These are phyloP conservation scores for Mortierella sp. DNA, from an alignment of 371 early-diverging fungal species.

Conservation along the genomic window DNA sequence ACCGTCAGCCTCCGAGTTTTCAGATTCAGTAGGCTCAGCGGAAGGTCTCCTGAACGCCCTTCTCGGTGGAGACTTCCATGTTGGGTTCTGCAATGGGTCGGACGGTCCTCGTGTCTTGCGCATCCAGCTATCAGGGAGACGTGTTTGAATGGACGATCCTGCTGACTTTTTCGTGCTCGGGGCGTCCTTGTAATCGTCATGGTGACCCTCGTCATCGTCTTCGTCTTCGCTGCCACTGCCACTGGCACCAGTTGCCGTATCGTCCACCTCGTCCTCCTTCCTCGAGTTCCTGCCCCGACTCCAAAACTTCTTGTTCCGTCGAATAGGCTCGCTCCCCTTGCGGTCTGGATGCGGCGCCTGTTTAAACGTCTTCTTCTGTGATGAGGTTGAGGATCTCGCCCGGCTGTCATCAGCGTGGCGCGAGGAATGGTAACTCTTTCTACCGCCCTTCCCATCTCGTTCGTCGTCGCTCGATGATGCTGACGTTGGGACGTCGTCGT, in stretches of 20 bases:
- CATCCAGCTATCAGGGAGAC: constrained; percentile 2
- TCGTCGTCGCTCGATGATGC: constrained; percentile 9
- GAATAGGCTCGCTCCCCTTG: constrained; percentile 7
- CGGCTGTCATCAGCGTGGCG: neutral
- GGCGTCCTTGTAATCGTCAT: neutral
- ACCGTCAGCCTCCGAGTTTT: neutral
- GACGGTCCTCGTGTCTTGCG: neutral
- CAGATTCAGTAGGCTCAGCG: neutral
- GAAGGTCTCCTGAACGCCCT: constrained; percentile 5
- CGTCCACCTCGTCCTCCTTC: constrained; percentile 45
- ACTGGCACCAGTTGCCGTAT: constrained; percentile 27
- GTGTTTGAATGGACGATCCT: neutral
- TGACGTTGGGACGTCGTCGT: neutral
- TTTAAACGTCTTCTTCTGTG: constrained; percentile 7
- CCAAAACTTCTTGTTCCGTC: constrained; percentile 46
- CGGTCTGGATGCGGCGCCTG: constrained; percentile 5
- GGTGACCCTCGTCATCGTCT: neutral
- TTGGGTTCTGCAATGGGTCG: neutral
- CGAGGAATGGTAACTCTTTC: neutral
- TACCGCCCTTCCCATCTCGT: neutral
- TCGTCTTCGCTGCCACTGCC: constrained; percentile 2
- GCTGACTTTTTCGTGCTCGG: neutral
- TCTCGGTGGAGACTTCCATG: neutral
- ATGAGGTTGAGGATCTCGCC: neutral
- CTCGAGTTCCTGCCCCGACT: constrained; percentile 41